phyloP scores from a whole-genome alignment of 257 asterid species.

The Verbena officinalis region DNA sequence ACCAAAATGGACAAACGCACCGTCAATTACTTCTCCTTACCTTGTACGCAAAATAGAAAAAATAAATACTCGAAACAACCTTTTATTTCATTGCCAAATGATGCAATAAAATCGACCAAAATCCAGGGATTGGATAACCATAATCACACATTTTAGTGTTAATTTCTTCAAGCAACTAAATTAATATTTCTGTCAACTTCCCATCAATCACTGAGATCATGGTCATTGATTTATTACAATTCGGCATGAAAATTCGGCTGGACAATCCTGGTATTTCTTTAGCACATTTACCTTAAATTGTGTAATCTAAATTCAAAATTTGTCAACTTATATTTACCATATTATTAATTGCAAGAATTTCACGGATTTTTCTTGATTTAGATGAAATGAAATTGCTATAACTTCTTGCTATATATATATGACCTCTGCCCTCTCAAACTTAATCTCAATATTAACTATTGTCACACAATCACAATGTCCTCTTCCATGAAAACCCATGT shows the following conservation, averaged over 20 bases:
- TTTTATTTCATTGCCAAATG: background rate
- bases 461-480: constrained; percentile 19
- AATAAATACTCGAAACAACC: background rate
- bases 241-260: background rate
- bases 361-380: background rate
- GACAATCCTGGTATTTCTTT: background rate
- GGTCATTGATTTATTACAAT: background rate
- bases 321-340: background rate
- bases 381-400: background rate
- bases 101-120: background rate
- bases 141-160: background rate
- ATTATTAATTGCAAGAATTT: constrained; percentile 4
- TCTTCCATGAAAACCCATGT: constrained; percentile 25
- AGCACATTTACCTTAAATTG: background rate
- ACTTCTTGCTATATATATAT: constrained; percentile 21
- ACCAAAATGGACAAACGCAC: background rate
- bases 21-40: background rate
- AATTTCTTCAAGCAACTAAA: background rate
- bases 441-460: background rate
- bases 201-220: background rate
- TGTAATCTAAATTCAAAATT: background rate
- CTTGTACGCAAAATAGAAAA: background rate
- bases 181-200: background rate
- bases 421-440: too few relatives aligned
- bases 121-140: background rate